Evolutionary conservation across 1,139 yeast species (phyloP), one percentile per base, ranked within the genome.

Genomic region (Yamadazyma blattariae): DNA sequence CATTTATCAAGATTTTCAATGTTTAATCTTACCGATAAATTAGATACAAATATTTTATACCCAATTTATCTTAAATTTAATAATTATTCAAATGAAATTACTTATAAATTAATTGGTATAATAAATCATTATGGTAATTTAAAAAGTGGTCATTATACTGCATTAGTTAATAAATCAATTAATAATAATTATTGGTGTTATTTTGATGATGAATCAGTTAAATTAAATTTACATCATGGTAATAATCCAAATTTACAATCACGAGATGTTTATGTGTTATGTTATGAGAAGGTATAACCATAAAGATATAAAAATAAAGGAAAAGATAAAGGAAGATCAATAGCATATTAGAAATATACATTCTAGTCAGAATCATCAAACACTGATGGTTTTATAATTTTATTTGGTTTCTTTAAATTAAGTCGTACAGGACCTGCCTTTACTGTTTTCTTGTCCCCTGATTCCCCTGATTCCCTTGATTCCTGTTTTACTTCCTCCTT

Each of bases 91-190:
- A 56, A 63, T 25, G 63, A 67, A 30, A 62, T 63, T 30, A 64
- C 64, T 17, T 84, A 82, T 53, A 70, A 67, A 42, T 57, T 83
- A 24, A 67, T 68, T 37, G 88, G 86, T 1, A 64, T 82, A 25
- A 78, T 82, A 12, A 81, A 83, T 47, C 94, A 84, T 52, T 76
- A 67, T 46, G 94, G 94, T 8, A 79, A 76, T 38, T 61, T 83
- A 40, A 77, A 78, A 42, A 77, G 83, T 39, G 94, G 94, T 0
- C 94, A 84, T 55, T 84, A 84, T 51, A 83, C 89, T 1, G 62
- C 89, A 0, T 62, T 77, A 38, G 80, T 82, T 1, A 72, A 81
- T 48, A 82, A 82, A 53, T 53, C 66, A 39, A n/a, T n/a, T n/a
- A 51, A 25, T 34, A 47, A 22, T 62, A 63, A 49, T 57, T 55